phyloP scores from a whole-genome alignment of 805 yeast species.

The Pichia gijzeniarum region DNA sequence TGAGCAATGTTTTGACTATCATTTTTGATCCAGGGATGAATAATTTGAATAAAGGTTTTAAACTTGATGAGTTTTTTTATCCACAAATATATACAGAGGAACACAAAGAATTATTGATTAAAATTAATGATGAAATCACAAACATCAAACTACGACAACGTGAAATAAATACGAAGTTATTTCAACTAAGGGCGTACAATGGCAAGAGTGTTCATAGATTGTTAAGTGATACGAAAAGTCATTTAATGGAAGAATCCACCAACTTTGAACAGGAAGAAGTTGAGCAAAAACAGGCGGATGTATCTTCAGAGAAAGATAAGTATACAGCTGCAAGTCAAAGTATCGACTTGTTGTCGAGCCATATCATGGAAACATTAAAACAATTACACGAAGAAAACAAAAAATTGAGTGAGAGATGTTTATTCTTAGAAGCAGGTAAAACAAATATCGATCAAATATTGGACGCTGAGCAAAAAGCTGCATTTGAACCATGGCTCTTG shows the following conservation, averaged over 20 bases:
- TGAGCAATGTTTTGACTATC: constrained; percentile 33
- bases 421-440: constrained; percentile 17
- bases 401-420: constrained; percentile 14
- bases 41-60: constrained; percentile 25
- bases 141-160: neutral
- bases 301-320: constrained; percentile 10
- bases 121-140: constrained; percentile 14
- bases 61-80: constrained; percentile 29
- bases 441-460: constrained; percentile 26
- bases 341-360: constrained; percentile 1
- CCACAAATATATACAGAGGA: constrained; percentile 35
- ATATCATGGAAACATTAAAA: constrained; percentile 1
- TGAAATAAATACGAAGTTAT: constrained; percentile 10
- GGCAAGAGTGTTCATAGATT: constrained; percentile 28
- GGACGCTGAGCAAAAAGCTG: constrained; percentile 14
- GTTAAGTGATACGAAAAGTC: constrained; percentile 22
- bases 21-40: constrained; percentile 28
- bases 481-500: constrained; percentile 34
- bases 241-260: constrained; percentile 12
- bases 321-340: constrained; percentile 12
- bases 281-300: constrained; percentile 6
- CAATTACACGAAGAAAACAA: constrained; percentile 15
- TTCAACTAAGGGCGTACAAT: constrained; percentile 25
- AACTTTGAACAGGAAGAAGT: neutral
- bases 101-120: constrained; percentile 19